These are phyloP conservation scores for Aspergillus sclerotioniger DNA, from an alignment of 495 filamentous ascomycete species.

Conservation along the genomic window DNA sequence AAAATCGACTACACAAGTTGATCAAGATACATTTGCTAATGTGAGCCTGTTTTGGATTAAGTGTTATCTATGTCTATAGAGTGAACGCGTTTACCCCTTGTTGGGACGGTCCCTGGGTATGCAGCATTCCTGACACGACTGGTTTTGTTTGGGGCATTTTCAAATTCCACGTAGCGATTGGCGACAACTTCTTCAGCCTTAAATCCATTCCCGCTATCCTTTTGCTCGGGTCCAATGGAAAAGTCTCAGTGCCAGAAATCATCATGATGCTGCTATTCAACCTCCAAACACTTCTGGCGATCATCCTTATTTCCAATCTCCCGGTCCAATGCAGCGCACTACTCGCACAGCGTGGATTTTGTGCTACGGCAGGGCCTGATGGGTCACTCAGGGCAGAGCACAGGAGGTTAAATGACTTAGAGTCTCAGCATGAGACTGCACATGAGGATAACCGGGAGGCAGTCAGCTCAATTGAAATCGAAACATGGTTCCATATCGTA, in stretches of 20 bases:
- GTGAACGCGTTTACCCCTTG: constrained; percentile 12
- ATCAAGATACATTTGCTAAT: neutral
- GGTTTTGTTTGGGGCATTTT: constrained; percentile 3
- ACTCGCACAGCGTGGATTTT: constrained; percentile 30
- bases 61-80: neutral
- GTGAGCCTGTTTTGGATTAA: neutral
- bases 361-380: constrained; percentile 39
- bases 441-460: constrained; percentile 24
- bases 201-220: neutral
- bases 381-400: constrained; percentile 28
- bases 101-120: constrained; percentile 9
- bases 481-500: constrained; percentile 51
- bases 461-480: constrained; percentile 38
- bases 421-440: constrained; percentile 10
- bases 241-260: constrained; percentile 12
- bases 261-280: constrained; percentile 25
- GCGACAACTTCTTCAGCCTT: constrained; percentile 13
- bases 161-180: constrained; percentile 18
- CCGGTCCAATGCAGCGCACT: constrained; percentile 22
- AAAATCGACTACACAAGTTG: neutral
- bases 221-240: neutral
- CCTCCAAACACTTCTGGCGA: constrained; percentile 19
- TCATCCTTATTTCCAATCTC: constrained; percentile 22
- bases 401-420: constrained; percentile 22
- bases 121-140: constrained; percentile 4